Conservation (phyloP, 345 rosid genomes). For the Corchorus olitorius region DNA sequence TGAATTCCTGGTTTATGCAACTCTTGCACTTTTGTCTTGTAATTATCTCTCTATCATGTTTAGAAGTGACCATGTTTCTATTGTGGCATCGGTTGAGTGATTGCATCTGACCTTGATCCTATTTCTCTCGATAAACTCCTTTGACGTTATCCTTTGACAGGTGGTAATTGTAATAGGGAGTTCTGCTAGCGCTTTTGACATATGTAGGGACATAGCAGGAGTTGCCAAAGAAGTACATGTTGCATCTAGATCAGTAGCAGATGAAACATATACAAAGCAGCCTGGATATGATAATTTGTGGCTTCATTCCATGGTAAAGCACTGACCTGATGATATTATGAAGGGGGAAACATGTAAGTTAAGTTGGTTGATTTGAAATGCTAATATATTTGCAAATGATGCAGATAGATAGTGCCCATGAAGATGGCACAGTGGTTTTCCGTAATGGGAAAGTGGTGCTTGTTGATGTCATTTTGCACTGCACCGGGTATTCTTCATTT, state of each 20-base stretch:
- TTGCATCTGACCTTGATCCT: slow-evolving; percentile 12
- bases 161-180: slow-evolving; percentile 74
- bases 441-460: slow-evolving; percentile 43
- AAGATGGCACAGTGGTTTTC: slow-evolving; percentile 67
- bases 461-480: slow-evolving; percentile 69
- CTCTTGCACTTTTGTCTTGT: neutral
- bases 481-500: slow-evolving; percentile 50
- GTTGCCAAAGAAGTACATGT: slow-evolving; percentile 84
- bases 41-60: neutral
- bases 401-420: slow-evolving; percentile 58
- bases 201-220: slow-evolving; percentile 63
- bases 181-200: slow-evolving; percentile 65
- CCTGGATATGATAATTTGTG: slow-evolving; percentile 55
- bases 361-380: slow-evolving; percentile 11
- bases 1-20: neutral
- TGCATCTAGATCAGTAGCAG: slow-evolving; percentile 52
- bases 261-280: slow-evolving; percentile 40
- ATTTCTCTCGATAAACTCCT: neutral
- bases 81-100: neutral
- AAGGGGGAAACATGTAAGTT: neutral
- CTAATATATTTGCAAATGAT: slow-evolving; percentile 8
- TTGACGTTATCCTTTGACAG: slow-evolving; percentile 32
- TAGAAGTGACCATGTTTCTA: neutral
- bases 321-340: neutral
- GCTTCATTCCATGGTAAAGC: slow-evolving; percentile 79